phyloP scores from a whole-genome alignment of 2,329 filamentous ascomycete species.

The Epichloe brachyelytri region DNA sequence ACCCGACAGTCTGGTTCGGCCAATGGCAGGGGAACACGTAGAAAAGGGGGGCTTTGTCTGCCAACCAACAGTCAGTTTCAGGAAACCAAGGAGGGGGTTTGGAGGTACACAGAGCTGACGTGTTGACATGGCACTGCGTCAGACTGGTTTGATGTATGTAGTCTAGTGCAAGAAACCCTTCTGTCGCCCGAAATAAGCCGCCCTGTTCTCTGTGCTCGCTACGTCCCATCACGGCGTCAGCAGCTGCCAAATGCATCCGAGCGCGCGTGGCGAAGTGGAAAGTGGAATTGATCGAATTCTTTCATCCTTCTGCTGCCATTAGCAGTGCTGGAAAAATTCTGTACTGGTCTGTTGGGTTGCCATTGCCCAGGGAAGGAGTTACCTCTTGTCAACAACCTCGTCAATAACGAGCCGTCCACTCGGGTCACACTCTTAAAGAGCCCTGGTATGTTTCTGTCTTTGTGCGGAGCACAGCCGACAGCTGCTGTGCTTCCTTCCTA shows the following conservation, averaged over 20 bases:
- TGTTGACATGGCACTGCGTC: background rate
- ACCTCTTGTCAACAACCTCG: too few species aligned
- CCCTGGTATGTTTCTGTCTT: too few species aligned
- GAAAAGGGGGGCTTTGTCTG: background rate
- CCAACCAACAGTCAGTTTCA: background rate
- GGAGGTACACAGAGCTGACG: background rate
- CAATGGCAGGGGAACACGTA: constrained; percentile 5
- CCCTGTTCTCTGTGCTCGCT: background rate
- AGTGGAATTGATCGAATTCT: too few species aligned
- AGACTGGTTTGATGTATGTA: too few species aligned
- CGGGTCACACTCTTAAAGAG: too few species aligned
- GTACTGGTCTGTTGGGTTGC: too few species aligned
- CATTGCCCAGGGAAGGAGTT: too few species aligned
- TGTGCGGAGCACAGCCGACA: too few species aligned
- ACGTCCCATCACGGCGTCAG: background rate
- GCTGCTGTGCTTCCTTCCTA: too few species aligned
- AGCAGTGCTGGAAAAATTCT: too few species aligned
- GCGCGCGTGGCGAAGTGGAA: background rate
- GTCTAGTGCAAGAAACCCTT: background rate
- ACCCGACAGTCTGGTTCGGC: constrained; percentile 14
- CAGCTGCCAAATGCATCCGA: background rate
- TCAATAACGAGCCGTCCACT: too few species aligned
- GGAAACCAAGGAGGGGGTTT: background rate
- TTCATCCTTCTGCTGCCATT: background rate
- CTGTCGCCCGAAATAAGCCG: background rate